These are phyloP conservation scores for Lepiota brunneoincarnata DNA, from an alignment of 768 basidiomycete species.

Conservation along the genomic window DNA sequence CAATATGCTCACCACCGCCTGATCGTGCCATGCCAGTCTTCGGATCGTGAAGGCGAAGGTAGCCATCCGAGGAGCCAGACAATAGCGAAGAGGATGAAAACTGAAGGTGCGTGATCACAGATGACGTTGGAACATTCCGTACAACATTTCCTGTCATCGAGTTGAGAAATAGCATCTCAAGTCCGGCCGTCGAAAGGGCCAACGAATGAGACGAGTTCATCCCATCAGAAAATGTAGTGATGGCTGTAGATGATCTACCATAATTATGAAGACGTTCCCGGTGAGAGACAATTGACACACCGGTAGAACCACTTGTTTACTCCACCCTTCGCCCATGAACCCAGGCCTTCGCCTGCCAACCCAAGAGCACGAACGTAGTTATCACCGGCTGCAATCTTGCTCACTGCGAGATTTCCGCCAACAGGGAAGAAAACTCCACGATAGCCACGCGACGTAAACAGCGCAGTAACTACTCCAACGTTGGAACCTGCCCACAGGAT, in stretches of 20 bases:
- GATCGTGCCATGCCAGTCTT: conserved; percentile 55
- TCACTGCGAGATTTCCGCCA: conserved; percentile 65
- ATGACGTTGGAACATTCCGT: conserved; percentile 54
- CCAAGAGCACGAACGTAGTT: conserved; percentile 70
- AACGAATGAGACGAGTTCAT: conserved; percentile 50
- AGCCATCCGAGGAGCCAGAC: conserved; percentile 73
- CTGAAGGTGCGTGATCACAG: conserved; percentile 62
- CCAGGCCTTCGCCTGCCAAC: conserved; percentile 59
- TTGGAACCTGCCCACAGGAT: conserved; percentile 83
- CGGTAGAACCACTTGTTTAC: conserved; percentile 79
- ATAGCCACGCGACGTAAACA: conserved; percentile 59
- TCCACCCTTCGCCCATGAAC: conserved; percentile 83
- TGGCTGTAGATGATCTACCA: conserved; percentile 27
- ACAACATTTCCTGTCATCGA: conserved; percentile 66
- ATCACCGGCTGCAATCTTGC: conserved; percentile 76
- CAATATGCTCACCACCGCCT: conserved; percentile 43
- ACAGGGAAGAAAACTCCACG: conserved; percentile 75
- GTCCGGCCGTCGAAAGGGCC: conserved; percentile 55
- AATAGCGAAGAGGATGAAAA: conserved; percentile 62
- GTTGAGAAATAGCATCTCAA: conserved; percentile 71
- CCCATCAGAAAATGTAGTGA: conserved; percentile 46
- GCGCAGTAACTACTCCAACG: conserved; percentile 65
- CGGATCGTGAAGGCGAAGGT: conserved; percentile 67
- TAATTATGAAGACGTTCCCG: neutral
- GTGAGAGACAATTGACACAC: conserved; percentile 36